phyloP scores from a whole-genome alignment of 139 green algal genomes.

The Chlamydomonas sp. region DNA sequence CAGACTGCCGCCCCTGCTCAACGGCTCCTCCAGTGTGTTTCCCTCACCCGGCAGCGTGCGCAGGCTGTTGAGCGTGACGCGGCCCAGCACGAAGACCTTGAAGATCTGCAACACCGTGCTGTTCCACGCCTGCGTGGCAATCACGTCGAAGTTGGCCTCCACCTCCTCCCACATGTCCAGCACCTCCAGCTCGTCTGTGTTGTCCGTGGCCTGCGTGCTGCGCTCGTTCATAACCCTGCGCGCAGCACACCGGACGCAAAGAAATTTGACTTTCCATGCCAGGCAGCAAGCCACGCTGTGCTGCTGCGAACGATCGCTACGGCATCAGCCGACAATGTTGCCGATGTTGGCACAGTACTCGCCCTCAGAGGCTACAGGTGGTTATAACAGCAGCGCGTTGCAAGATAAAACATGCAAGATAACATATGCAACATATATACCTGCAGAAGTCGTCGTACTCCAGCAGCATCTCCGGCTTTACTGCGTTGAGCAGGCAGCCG shows the following conservation, averaged over 20 bases:
- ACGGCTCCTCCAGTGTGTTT: too few species aligned
- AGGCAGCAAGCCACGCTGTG: too few species aligned
- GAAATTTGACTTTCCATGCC: too few species aligned
- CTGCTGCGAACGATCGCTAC: too few species aligned
- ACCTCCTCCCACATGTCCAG: slow-evolving; percentile 68
- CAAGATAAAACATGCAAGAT: too few species aligned
- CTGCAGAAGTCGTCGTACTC: slow-evolving; percentile 65
- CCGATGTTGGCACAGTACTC: too few species aligned
- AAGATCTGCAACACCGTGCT: slow-evolving; percentile 69
- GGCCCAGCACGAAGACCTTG: slow-evolving; percentile 76
- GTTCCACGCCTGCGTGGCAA: slow-evolving; percentile 69
- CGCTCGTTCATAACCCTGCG: slow-evolving; percentile 53
- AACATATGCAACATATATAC: slow-evolving; percentile 9
- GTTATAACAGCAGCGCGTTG: too few species aligned
- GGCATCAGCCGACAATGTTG: too few species aligned
- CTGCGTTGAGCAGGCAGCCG: slow-evolving; percentile 74
- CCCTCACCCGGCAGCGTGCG: slow-evolving; percentile 53
- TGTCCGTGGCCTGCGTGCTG: slow-evolving; percentile 47
- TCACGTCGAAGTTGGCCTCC: slow-evolving; percentile 61
- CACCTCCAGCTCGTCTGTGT: slow-evolving; percentile 53
- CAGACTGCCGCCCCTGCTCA: not conserved
- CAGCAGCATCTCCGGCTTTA: slow-evolving; percentile 84
- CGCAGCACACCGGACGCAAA: too few species aligned
- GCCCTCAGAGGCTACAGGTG: too few species aligned
- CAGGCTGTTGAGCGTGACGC: slow-evolving; percentile 67